phyloP scores from a whole-genome alignment of 768 basidiomycete genomes.

The Russula sp. region DNA sequence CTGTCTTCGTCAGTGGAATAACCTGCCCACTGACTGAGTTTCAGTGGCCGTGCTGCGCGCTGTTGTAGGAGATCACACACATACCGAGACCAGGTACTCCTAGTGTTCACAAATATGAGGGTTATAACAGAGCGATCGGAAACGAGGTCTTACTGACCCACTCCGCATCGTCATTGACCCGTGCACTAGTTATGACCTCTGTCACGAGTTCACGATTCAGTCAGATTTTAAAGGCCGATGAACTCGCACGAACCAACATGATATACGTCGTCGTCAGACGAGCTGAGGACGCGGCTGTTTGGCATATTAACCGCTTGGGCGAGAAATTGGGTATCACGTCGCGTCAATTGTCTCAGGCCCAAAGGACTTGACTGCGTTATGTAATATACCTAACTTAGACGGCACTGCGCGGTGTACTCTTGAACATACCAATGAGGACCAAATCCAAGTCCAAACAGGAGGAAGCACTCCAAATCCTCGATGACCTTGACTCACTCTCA shows the following conservation, averaged over 20 bases:
- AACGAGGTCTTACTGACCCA: conserved; percentile 42
- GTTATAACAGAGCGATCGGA: not conserved
- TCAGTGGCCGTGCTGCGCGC: not conserved
- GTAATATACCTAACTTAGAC: not conserved
- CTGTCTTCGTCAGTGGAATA: conserved; percentile 53
- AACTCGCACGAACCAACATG: conserved; percentile 27
- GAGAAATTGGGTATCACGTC: not conserved
- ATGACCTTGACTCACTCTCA: conserved; percentile 81
- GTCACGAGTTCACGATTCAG: conserved; percentile 1
- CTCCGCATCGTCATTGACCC: conserved; percentile 42
- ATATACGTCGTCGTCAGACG: conserved; percentile 24
- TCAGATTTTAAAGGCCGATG: not conserved
- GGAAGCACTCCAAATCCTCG: conserved; percentile 89
- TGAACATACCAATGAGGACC: conserved; percentile 30
- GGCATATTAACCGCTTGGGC: not conserved
- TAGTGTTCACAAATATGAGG: conserved; percentile 25
- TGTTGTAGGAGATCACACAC: not conserved
- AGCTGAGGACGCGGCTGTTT: not conserved
- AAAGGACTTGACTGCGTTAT: no score
- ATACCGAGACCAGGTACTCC: conserved; percentile 69
- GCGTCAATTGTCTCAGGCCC: no score
- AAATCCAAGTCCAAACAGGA: conserved; percentile 72
- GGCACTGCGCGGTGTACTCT: no score
- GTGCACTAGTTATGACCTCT: conserved; percentile 60
- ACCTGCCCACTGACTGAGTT: conserved; percentile 51